Conservation (phyloP, 2,329 filamentous ascomycete species). For the Calonectria fujianensis region DNA sequence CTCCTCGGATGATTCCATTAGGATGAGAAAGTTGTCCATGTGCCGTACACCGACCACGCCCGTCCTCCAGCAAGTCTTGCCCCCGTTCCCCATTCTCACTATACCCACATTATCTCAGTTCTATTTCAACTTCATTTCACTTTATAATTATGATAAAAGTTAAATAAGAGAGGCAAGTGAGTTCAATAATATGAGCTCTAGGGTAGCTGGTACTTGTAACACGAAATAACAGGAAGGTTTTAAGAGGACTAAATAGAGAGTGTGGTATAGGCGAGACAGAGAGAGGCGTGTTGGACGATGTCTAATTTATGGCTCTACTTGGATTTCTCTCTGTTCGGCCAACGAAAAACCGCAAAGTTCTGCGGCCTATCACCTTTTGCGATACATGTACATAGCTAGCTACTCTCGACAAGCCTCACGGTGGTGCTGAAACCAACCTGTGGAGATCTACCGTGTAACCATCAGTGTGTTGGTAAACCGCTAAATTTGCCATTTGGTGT, state of each 20-base stretch:
- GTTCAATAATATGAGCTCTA: neutral
- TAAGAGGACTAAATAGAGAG: neutral
- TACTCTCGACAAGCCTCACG: neutral
- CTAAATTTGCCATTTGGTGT: neutral
- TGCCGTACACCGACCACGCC: neutral
- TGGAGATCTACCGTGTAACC: neutral
- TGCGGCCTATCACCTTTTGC: no score
- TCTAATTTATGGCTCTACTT: no score
- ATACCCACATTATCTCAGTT: no score
- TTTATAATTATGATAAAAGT: no score
- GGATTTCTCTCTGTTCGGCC: no score
- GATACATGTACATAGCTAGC: neutral
- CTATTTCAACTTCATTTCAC: no score
- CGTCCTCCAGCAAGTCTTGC: neutral
- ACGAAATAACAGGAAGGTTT: neutral
- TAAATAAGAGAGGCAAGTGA: no score
- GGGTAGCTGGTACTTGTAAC: neutral
- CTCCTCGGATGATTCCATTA: no score
- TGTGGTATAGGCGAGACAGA: no score
- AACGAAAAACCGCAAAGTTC: no score
- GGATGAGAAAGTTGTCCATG: neutral
- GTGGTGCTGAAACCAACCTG: neutral
- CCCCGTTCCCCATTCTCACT: neutral
- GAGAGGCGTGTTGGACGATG: neutral
- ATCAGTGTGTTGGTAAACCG: neutral